Evolutionary conservation across 345 rosid species (phyloP), one percentile per base, ranked within the genome.

Genomic region (Populus davidiana): DNA sequence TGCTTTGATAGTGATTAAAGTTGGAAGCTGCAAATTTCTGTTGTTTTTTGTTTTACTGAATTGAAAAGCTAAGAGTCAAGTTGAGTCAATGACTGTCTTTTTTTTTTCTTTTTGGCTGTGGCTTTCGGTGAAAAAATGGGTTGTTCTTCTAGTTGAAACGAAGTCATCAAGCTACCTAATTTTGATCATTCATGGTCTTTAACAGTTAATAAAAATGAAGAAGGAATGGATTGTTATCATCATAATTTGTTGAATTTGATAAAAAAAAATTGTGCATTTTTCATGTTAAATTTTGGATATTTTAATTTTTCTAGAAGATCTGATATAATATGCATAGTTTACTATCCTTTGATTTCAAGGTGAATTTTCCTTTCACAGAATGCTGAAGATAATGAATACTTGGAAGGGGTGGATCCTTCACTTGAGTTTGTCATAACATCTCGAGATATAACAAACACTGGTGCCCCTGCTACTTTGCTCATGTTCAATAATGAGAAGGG

Each of bases 351-450:
- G 62, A 54, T 54, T 8, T 29, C 29, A 56, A 56, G 63, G 50
- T 78, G 76, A 73, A 12, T 4, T 66, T 69, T 56, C 17, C 0
- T 47, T 67, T 7, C 31, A 12, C 83, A 92, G 93, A 92, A 92
- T 66, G 93, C 97, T 0, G 95, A 92, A 61, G 97, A 92, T 64
- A 92, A 92, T 20, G 95, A 88, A 81, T 92, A 92, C 29, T 76
- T 66, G 5, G 87, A 81, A 71, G 91, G 81, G 7, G 89, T 88
- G 27, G 88, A 89, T 80, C 97, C 97, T 14, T 90, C 95, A 0
- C 92, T 92, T 0, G 91, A 92, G 80, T 91, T 89, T 83, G 87
- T 92, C 2, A 73, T 92, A 14, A 92, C 97, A 12, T 86, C 92
- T 59, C 83, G 81, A 5, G 97, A 93, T 61, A 88, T 93, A n/a